These are phyloP conservation scores for Amphichorda felina DNA, from an alignment of 2,329 filamentous ascomycete species.

Conservation along the genomic window DNA sequence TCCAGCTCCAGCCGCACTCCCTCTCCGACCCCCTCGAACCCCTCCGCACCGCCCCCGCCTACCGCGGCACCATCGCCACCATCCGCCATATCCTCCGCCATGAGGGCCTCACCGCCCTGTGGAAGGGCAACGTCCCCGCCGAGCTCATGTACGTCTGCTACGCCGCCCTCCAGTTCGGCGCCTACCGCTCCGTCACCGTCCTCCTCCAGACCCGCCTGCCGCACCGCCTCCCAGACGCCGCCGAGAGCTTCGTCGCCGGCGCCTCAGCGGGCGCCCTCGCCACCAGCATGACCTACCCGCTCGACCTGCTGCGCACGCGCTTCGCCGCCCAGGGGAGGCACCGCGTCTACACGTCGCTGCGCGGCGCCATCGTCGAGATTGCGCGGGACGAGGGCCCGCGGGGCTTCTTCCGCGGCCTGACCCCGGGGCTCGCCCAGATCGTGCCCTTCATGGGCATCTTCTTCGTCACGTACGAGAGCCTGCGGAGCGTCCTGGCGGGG, in stretches of 20 bases:
- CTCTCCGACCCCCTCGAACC: slow-evolving; percentile 61
- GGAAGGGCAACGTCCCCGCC: slow-evolving; percentile 96
- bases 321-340: slow-evolving; percentile 89
- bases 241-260: slow-evolving; percentile 72
- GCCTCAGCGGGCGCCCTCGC: slow-evolving; percentile 72
- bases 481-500: slow-evolving; percentile 47
- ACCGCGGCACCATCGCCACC: slow-evolving; percentile 69
- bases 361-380: slow-evolving; percentile 61
- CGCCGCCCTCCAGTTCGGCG: slow-evolving; percentile 77
- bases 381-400: slow-evolving; percentile 56
- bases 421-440: slow-evolving; percentile 74
- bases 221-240: slow-evolving; percentile 46
- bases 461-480: slow-evolving; percentile 76
- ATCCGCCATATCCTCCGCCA: slow-evolving; percentile 63
- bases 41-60: slow-evolving; percentile 36
- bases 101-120: slow-evolving; percentile 78
- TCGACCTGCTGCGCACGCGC: slow-evolving; percentile 84
- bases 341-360: slow-evolving; percentile 65
- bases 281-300: slow-evolving; percentile 77
- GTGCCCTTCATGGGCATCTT: slow-evolving; percentile 96
- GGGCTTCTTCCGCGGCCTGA: slow-evolving; percentile 83
- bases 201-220: slow-evolving; percentile 42
- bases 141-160: slow-evolving; percentile 92
- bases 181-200: slow-evolving; percentile 67
- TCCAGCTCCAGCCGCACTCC: slow-evolving; percentile 85